Percentiles rank a stretch among this genome's conserved stretches.
These are phyloP conservation scores for Sporothrix brunneoviolacea DNA, from an alignment of 2,329 filamentous ascomycete species.

Conservation along the genomic window DNA sequence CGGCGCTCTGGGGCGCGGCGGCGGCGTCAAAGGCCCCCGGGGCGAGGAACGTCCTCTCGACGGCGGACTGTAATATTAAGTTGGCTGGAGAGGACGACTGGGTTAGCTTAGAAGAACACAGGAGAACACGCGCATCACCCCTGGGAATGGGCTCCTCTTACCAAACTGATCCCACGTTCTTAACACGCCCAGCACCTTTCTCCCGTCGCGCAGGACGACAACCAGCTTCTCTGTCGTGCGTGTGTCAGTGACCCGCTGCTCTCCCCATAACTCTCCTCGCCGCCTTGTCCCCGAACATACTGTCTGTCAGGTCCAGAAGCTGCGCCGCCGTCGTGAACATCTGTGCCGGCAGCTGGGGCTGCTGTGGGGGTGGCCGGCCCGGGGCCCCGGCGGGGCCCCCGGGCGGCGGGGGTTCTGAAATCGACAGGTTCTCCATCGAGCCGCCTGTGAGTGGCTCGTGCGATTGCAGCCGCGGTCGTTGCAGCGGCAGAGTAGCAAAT, in stretches of 20 bases:
- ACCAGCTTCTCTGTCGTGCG: slow-evolving; percentile 75
- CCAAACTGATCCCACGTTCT: slow-evolving; percentile 98
- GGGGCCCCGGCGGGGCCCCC: slow-evolving; percentile 25
- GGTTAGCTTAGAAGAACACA: neutral
- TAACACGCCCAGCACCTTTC: slow-evolving; percentile 87
- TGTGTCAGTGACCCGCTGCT: neutral
- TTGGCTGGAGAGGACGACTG: slow-evolving; percentile 56
- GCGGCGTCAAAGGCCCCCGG: slow-evolving; percentile 34
- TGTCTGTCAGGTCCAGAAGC: slow-evolving; percentile 92
- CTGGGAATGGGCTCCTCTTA: slow-evolving; percentile 36
- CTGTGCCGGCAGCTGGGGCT: slow-evolving; percentile 72
- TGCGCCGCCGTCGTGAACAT: slow-evolving; percentile 99
- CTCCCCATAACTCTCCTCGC: neutral
- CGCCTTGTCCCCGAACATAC: slow-evolving; percentile 48
- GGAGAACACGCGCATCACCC: neutral
- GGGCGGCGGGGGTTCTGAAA: slow-evolving; percentile 24
- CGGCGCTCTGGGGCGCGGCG: slow-evolving; percentile 24
- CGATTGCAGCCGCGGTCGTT: too few relatives aligned
- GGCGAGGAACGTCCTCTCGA: slow-evolving; percentile 75
- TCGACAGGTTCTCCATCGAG: slow-evolving; percentile 27
- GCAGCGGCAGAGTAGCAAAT: too few relatives aligned
- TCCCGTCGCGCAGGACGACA: slow-evolving; percentile 82
- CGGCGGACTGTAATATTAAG: slow-evolving; percentile 85
- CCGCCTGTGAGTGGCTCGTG: neutral
- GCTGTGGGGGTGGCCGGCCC: slow-evolving; percentile 36